Percentiles rank a stretch among this genome's conserved stretches.
Evolutionary conservation across 108 stramenopile genomes (phyloP).

Genomic region (Chaetoceros tenuissimus): DNA sequence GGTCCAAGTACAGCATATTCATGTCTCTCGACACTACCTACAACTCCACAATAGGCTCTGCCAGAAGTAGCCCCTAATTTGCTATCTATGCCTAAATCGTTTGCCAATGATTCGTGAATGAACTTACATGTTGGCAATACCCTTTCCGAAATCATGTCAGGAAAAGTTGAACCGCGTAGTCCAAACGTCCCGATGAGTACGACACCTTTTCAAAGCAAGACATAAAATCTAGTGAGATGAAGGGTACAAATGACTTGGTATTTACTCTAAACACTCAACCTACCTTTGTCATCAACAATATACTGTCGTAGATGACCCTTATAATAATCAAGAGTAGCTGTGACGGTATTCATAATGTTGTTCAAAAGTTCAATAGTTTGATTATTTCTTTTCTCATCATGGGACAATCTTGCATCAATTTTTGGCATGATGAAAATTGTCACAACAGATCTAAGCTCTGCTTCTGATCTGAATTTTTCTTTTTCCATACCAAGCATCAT

Average conservation of each 20-base stretch:
- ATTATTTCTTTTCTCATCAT: constrained; percentile 5
- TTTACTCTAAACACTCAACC: background rate
- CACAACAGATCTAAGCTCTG: constrained; percentile 59
- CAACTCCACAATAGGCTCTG: constrained; percentile 63
- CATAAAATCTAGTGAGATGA: background rate
- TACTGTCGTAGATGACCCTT: constrained; percentile 66
- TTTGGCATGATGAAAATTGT: constrained; percentile 46
- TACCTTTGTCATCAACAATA: constrained; percentile 80
- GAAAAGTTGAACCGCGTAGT: constrained; percentile 64
- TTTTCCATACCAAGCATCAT: too few species aligned
- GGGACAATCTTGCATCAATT: constrained; percentile 6
- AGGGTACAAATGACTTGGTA: background rate
- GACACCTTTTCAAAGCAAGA: constrained; percentile 9
- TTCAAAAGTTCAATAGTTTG: constrained; percentile 39
- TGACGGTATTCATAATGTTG: constrained; percentile 59
- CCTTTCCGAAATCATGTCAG: constrained; percentile 54
- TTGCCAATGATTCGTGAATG: constrained; percentile 42
- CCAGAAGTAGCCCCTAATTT: constrained; percentile 58
- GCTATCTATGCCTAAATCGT: constrained; percentile 44
- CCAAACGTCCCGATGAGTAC: constrained; percentile 73
- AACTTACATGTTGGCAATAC: constrained; percentile 46
- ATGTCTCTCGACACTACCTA: constrained; percentile 55
- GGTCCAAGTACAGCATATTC: constrained; percentile 68
- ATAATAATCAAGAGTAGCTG: constrained; percentile 32
- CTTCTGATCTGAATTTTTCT: constrained; percentile 50